These are phyloP conservation scores for Fusarium liriodendri DNA, from an alignment of 2,329 filamentous ascomycete genomes.

Conservation along the genomic window DNA sequence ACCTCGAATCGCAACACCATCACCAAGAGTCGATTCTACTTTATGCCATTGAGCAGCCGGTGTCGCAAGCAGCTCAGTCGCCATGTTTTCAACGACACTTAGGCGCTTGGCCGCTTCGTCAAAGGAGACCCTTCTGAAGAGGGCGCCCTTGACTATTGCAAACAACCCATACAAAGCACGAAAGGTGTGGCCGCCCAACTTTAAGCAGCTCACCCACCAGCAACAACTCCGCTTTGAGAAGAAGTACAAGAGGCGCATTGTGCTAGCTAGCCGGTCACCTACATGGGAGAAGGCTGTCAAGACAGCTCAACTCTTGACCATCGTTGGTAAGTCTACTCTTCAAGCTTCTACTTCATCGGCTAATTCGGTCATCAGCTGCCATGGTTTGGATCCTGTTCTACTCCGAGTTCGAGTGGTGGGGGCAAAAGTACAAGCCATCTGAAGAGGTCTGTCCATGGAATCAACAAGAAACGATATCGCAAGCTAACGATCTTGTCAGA, in stretches of 20 bases:
- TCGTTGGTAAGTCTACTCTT: slow-evolving; percentile 58
- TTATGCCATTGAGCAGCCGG: slow-evolving; percentile 20
- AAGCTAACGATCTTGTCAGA: slow-evolving; percentile 41
- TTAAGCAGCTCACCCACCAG: slow-evolving; percentile 74
- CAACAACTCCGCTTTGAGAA: slow-evolving; percentile 84
- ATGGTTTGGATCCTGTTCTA: slow-evolving; percentile 55
- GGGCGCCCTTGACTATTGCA: slow-evolving; percentile 51
- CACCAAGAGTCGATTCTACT: slow-evolving; percentile 14
- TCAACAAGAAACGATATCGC: neutral
- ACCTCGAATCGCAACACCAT: slow-evolving; percentile 17
- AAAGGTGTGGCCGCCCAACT: slow-evolving; percentile 83
- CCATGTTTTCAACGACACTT: slow-evolving; percentile 51
- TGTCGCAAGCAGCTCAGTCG: neutral
- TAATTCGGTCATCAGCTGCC: slow-evolving; percentile 45
- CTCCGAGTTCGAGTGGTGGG: slow-evolving; percentile 58
- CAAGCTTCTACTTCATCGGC: neutral
- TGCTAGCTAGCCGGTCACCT: slow-evolving; percentile 70
- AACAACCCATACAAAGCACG: slow-evolving; percentile 73
- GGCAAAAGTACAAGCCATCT: slow-evolving; percentile 55
- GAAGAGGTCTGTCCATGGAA: slow-evolving; percentile 50
- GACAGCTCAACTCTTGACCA: slow-evolving; percentile 70
- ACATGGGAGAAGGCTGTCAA: slow-evolving; percentile 73
- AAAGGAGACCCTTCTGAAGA: slow-evolving; percentile 43
- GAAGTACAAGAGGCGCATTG: slow-evolving; percentile 78
- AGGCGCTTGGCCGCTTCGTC: slow-evolving; percentile 50